Conservation (phyloP, 2,329 filamentous ascomycete genomes). For the Biscogniauxia mediterranea region DNA sequence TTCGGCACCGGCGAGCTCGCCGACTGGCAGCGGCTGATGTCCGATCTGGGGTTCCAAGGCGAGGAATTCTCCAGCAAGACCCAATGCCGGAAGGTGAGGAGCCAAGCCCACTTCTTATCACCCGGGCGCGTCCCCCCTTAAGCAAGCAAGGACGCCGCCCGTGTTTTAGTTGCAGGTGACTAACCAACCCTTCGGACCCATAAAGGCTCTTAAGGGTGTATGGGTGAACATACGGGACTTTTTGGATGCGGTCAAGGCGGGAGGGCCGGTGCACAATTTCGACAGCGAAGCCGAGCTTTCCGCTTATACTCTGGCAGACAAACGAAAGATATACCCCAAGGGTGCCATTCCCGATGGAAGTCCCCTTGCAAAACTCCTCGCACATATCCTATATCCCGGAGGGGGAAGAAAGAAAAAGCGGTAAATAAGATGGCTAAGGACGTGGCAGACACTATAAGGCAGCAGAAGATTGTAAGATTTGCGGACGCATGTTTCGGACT, state of each 20-base stretch:
- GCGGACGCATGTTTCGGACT: not conserved
- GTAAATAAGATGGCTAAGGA: not conserved
- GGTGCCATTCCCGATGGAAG: constrained; percentile 39
- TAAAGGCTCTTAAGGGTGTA: constrained; percentile 41
- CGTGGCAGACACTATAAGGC: not conserved
- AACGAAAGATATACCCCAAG: constrained; percentile 44
- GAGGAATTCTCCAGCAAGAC: constrained; percentile 40
- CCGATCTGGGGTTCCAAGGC: constrained; percentile 39
- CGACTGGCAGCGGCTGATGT: constrained; percentile 46
- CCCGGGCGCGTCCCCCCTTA: no score
- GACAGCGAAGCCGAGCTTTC: constrained; percentile 32
- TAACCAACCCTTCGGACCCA: not conserved
- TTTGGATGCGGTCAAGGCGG: constrained; percentile 34
- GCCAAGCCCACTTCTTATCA: not conserved
- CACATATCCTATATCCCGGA: constrained; percentile 26
- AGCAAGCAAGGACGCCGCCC: no score
- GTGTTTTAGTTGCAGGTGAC: not conserved
- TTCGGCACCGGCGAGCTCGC: constrained; percentile 29
- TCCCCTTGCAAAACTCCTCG: constrained; percentile 39
- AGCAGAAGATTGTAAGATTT: not conserved
- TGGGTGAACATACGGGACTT: constrained; percentile 52
- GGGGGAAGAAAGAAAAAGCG: not conserved
- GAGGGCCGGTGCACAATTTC: constrained; percentile 34
- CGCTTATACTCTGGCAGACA: constrained; percentile 34
- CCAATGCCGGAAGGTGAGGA: constrained; percentile 43